Evolutionary conservation across 805 yeast species (phyloP), one percentile per base, ranked within the genome.

Genomic region (Candida ficus): DNA sequence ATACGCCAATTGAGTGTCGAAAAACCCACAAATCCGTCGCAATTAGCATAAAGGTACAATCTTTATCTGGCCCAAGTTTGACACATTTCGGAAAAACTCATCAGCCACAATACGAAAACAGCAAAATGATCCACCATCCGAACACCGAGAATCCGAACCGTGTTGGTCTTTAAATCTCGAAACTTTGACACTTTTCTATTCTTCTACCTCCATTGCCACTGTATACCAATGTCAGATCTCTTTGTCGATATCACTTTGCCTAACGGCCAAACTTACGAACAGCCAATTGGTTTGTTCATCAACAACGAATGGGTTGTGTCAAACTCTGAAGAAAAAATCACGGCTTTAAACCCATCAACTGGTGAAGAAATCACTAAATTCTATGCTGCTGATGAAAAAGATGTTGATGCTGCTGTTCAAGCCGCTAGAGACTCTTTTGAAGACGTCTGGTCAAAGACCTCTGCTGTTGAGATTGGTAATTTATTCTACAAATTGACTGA

Each of bases 271-370:
- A 64, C 69, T 19, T 83, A 82, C 57, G 69, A 74, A 37, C 95
- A 85, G 66, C 96, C 96, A 52, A 78, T 83, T 10, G 96, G 96
- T 38, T 67, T 90, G 51, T 91, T 86, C 72, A 89, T 91, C 63
- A 83, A 87, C 69, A 86, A 86, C 62, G 88, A 86, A 61, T 89
- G 83, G 57, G 79, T 83, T 36, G 53, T 65, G 31, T 71, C 85
- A 8, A 91, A 90, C 46, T 73, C 73, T 39, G 74, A 72, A 39
- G 67, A 73, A 50, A 74, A 76, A 11, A 66, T 83, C 44, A 57
- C 66, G 5, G 71, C 71, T 4, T 70, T 71, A 30, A 64, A 71
- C 39, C 85, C 85, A 36, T 64, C 81, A 7, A 80, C 86, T 14
- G 85, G 76, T 48, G 77, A 78, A 53, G 67, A 65, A 28, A 71